Conservation (phyloP, 176 grass and related monocot species). For the Bolboschoenus planiculmis region DNA sequence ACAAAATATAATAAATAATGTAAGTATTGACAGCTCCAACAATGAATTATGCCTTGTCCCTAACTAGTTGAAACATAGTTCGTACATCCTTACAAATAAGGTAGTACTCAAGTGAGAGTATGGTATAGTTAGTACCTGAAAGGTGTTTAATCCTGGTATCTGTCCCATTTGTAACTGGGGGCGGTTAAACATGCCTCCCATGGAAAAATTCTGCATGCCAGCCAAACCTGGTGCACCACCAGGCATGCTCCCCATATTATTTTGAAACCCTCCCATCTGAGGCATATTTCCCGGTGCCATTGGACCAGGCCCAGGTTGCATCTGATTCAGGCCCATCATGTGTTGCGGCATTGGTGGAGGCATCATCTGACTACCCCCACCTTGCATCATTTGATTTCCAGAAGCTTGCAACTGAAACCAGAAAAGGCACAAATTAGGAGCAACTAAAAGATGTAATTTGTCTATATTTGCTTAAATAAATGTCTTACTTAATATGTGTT, state of each 20-base stretch:
- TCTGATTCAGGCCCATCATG: slow-evolving; percentile 70
- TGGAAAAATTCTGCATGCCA: slow-evolving; percentile 66
- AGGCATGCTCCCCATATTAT: slow-evolving; percentile 65
- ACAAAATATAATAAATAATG: background rate
- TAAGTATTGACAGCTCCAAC: background rate
- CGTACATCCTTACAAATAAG: background rate
- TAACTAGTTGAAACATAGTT: background rate
- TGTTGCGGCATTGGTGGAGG: slow-evolving; percentile 67
- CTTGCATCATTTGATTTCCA: slow-evolving; percentile 51
- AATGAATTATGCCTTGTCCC: background rate
- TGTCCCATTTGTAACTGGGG: slow-evolving; percentile 65
- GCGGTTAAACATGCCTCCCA: slow-evolving; percentile 72
- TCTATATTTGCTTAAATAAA: background rate
- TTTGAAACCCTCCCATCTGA: slow-evolving; percentile 65
- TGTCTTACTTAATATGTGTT: background rate
- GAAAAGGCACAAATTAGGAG: background rate
- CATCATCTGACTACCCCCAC: slow-evolving; percentile 67
- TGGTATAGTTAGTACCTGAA: slow-evolving; percentile 38
- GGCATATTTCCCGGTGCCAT: slow-evolving; percentile 40
- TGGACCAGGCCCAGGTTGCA: slow-evolving; percentile 42
- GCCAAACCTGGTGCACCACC: slow-evolving; percentile 40
- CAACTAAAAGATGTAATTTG: background rate
- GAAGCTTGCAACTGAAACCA: background rate
- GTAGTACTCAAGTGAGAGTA: background rate
- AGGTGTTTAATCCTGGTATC: slow-evolving; percentile 71